Base-by-base conservation (phyloP, 2,329 filamentous ascomycete genomes). In the Sarocladium oryzae region DNA sequence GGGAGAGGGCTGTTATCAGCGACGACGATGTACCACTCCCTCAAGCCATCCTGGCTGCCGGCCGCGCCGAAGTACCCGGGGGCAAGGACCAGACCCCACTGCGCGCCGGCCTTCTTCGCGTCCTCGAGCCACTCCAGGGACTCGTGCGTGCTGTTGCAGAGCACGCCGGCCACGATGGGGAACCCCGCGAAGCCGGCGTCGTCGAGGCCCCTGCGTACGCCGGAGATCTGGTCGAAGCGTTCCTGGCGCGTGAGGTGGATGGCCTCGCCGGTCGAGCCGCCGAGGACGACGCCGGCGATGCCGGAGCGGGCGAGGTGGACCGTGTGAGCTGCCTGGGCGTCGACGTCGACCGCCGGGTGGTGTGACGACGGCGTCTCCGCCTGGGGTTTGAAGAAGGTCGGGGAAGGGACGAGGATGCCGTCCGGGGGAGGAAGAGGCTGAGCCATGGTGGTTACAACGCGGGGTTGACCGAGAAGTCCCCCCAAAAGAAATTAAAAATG, bases 41-140 rank as follows among this genome's bases (percentile, higher is more conserved):
- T 69, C 18, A 86, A 71, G 3, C 79, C 79, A 48, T 78, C 73
- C 63, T 85, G 81, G 40, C 68, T 77, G 23, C 73, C 78, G 2
- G 75, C 75, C 0, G 72, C 67, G 2, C 80, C 81, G 63, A 86
- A 86, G 63, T 86, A 86, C 1, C 81, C 81, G 0, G 82, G 82
- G 37, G 79, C 78, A 41, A 86, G 72, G 32, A 82, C 78, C 53
- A 86, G 68, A 20, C 81, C 82, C 23, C 45, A 55, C 36, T 52
- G 43, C n/a, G 54, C 54, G 13, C 54, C 54, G 4, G 51, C 54
- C 33, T 51, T 46, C 21, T 51, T 40, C 18, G 50, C 40, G 11
- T 52, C 50, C 16, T 43, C 32, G 30, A 55, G 51, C 49, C 49
- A 52, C 36, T 53, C 43, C 23, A 55, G 43, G 20, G 49, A 41